These are phyloP conservation scores for Myrmaecium sp. DNA, from an alignment of 2,329 filamentous ascomycete species.

Conservation along the genomic window DNA sequence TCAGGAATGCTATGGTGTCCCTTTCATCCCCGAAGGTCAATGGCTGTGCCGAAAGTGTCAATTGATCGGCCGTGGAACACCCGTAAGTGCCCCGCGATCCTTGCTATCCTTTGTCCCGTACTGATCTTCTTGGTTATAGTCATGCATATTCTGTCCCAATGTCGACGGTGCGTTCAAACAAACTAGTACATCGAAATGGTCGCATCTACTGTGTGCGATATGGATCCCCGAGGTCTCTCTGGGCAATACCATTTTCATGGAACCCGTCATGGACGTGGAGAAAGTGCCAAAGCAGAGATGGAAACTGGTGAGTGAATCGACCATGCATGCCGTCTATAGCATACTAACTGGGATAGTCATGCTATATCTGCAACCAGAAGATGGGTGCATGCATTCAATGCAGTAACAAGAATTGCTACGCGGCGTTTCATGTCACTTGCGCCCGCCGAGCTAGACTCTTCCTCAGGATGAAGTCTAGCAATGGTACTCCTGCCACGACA, in stretches of 20 bases:
- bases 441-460: slow-evolving; percentile 75
- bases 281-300: slow-evolving; percentile 90
- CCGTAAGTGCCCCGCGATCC: slow-evolving; percentile 37
- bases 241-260: slow-evolving; percentile 94
- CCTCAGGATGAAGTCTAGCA: slow-evolving; percentile 89
- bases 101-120: slow-evolving; percentile 2
- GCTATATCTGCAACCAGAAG: slow-evolving; percentile 91
- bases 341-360: slow-evolving; percentile 34
- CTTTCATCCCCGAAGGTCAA: slow-evolving; percentile 95
- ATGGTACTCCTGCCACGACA: slow-evolving; percentile 59
- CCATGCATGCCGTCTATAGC: slow-evolving; percentile 1
- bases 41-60: slow-evolving; percentile 97
- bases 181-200: slow-evolving; percentile 91
- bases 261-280: slow-evolving; percentile 93
- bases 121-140: slow-evolving; percentile 33
- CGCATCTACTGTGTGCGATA: slow-evolving; percentile 87
- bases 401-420: slow-evolving; percentile 91
- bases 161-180: slow-evolving; percentile 97
- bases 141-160: slow-evolving; percentile 96
- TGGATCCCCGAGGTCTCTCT: slow-evolving; percentile 97
- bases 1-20: slow-evolving; percentile 96
- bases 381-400: slow-evolving; percentile 99
- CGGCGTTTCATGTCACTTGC: slow-evolving; percentile 94
- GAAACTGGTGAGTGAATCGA: slow-evolving; percentile 42
- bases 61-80: slow-evolving; percentile 78